These are phyloP conservation scores for Apiospora sp. DNA, from an alignment of 2,329 filamentous ascomycete species.

Conservation along the genomic window DNA sequence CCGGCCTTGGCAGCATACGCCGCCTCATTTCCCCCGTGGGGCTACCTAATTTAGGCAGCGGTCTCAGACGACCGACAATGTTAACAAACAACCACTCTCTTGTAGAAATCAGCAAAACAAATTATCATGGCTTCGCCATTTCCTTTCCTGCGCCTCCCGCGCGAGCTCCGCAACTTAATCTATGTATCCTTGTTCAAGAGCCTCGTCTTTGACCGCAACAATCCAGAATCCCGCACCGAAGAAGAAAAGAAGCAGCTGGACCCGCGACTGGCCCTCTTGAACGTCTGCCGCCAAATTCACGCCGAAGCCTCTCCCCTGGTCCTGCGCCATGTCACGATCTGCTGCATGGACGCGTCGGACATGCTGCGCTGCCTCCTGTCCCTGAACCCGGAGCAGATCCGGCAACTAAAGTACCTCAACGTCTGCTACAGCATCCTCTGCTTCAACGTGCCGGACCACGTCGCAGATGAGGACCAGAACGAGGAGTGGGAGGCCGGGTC, in stretches of 20 bases:
- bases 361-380: slow-evolving; percentile 14
- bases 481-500: too few species aligned
- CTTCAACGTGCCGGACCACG: background rate
- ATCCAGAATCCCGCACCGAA: background rate
- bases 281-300: slow-evolving; percentile 3
- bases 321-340: background rate
- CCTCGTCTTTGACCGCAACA: slow-evolving; percentile 13
- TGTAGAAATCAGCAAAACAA: background rate
- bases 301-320: slow-evolving; percentile 19
- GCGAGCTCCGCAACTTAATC: background rate
- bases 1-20: background rate
- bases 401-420: background rate
- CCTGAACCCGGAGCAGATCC: slow-evolving; percentile 14
- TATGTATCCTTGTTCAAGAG: background rate
- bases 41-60: background rate
- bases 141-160: background rate
- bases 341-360: background rate
- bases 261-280: slow-evolving; percentile 12
- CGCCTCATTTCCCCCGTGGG: background rate
- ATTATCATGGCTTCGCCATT: background rate
- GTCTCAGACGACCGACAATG: background rate
- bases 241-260: background rate
- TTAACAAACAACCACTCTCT: background rate
- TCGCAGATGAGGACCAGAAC: background rate
- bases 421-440: slow-evolving; percentile 7